These are phyloP conservation scores for Rosa chinensis DNA, from an alignment of 306 rosid genomes.

Conservation along the genomic window DNA sequence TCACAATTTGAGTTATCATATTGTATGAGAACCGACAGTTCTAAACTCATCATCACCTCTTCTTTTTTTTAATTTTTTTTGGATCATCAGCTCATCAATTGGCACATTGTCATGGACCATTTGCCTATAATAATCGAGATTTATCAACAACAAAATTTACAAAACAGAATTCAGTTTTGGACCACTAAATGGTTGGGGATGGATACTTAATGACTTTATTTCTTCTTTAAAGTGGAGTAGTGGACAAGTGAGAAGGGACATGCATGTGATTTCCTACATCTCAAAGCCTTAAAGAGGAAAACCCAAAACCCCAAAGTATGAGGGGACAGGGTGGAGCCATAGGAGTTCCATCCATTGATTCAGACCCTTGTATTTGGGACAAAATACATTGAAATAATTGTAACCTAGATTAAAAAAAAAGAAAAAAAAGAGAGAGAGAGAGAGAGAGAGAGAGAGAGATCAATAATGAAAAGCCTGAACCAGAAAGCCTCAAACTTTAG, in stretches of 20 bases:
- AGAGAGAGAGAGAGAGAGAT: neutral
- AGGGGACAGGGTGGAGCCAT: conserved; percentile 41
- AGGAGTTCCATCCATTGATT: conserved; percentile 37
- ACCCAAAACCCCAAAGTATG: conserved; percentile 26
- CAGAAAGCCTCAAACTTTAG: conserved; percentile 20
- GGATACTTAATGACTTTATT: conserved; percentile 8
- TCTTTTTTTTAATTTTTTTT: neutral
- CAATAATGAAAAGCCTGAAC: conserved; percentile 20
- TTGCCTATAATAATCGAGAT: neutral
- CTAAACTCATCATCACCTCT: conserved; percentile 5
- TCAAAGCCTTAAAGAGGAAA: conserved; percentile 23
- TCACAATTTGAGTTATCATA: neutral
- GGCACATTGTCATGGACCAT: conserved; percentile 27
- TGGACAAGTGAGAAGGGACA: conserved; percentile 11
- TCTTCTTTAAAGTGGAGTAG: neutral
- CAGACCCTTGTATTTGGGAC: conserved; percentile 39
- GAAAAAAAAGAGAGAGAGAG: neutral
- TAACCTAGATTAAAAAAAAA: conserved; percentile 1
- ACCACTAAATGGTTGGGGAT: conserved; percentile 22
- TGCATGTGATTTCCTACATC: conserved; percentile 10
- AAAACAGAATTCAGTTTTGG: conserved; percentile 16
- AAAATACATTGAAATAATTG: conserved; percentile 42
- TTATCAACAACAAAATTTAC: conserved; percentile 17
- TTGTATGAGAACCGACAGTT: neutral
- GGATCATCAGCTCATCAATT: conserved; percentile 23